Percentiles rank a stretch among this genome's conserved stretches.
phyloP scores from a whole-genome alignment of 2,329 filamentous ascomycete species.

The Chaetomium olivaceum region DNA sequence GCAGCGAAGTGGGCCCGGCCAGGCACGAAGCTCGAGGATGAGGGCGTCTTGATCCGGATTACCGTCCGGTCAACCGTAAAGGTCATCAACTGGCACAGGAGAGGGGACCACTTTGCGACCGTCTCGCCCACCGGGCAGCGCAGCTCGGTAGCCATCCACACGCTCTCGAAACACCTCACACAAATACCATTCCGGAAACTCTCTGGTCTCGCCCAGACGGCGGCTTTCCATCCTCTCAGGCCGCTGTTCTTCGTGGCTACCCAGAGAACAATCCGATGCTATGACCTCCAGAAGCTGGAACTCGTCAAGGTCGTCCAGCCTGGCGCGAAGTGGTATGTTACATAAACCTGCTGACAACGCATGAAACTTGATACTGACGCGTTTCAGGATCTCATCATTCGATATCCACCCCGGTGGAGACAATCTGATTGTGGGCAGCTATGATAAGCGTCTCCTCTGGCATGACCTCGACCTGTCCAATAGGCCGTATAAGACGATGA shows the following conservation, averaged over 20 bases:
- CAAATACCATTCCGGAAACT: conserved; percentile 86
- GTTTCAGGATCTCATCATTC: conserved; percentile 81
- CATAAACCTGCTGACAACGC: neutral
- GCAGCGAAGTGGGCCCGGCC: conserved; percentile 84
- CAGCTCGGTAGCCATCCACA: conserved; percentile 89
- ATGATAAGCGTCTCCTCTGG: conserved; percentile 92
- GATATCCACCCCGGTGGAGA: conserved; percentile 92
- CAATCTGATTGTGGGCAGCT: conserved; percentile 91
- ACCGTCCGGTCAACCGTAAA: conserved; percentile 81
- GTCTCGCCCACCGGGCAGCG: conserved; percentile 79
- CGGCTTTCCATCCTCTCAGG: conserved; percentile 90
- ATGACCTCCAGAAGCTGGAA: conserved; percentile 89
- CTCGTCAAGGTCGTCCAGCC: conserved; percentile 92
- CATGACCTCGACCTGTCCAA: conserved; percentile 92
- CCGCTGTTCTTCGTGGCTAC: conserved; percentile 96
- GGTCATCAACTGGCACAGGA: conserved; percentile 88
- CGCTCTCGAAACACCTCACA: conserved; percentile 88
- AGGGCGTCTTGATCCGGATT: conserved; percentile 76
- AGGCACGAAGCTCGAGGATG: conserved; percentile 68
- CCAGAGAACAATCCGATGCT: conserved; percentile 87
- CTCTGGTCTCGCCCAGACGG: conserved; percentile 77
- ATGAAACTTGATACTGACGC: conserved; percentile 13
- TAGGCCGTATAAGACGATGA: conserved; percentile 91
- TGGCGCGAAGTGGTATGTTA: conserved; percentile 81
- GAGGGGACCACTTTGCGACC: conserved; percentile 91